phyloP scores from a whole-genome alignment of 495 filamentous ascomycete species.

The Aspergillus olivimuriae region DNA sequence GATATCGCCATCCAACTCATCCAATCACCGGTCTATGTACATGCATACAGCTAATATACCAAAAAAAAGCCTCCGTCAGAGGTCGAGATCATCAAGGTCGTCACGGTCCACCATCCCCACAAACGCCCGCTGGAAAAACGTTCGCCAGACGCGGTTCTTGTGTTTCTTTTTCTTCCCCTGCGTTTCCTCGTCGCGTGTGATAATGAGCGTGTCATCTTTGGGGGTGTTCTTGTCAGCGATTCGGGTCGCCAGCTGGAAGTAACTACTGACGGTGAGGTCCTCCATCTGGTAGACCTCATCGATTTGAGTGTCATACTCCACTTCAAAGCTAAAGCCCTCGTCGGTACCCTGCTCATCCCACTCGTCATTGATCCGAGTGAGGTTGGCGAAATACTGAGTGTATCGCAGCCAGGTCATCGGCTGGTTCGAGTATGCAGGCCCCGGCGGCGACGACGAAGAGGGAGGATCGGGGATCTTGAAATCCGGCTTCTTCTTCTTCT shows the following conservation, averaged over 20 bases:
- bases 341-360: conserved; percentile 23
- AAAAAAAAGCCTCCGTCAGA: not conserved
- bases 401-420: conserved; percentile 67
- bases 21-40: too few relatives aligned
- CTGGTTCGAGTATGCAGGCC: conserved; percentile 89
- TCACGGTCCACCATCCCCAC: conserved; percentile 53
- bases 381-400: conserved; percentile 89
- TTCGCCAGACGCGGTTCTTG: conserved; percentile 55
- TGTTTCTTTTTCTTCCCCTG: conserved; percentile 36
- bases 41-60: not conserved
- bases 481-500: conserved; percentile 51
- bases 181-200: conserved; percentile 14
- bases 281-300: conserved; percentile 69
- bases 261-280: conserved; percentile 81
- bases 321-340: conserved; percentile 63
- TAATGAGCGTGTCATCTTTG: conserved; percentile 7
- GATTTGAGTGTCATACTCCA: conserved; percentile 78
- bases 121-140: conserved; percentile 75
- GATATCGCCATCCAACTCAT: too few relatives aligned
- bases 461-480: conserved; percentile 66
- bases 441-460: conserved; percentile 65
- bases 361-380: conserved; percentile 77
- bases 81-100: conserved; percentile 15
- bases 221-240: conserved; percentile 56
- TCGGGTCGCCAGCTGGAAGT: conserved; percentile 67